Conservation (phyloP, 2,329 filamentous ascomycete species). For the Ophiostoma sp. region DNA sequence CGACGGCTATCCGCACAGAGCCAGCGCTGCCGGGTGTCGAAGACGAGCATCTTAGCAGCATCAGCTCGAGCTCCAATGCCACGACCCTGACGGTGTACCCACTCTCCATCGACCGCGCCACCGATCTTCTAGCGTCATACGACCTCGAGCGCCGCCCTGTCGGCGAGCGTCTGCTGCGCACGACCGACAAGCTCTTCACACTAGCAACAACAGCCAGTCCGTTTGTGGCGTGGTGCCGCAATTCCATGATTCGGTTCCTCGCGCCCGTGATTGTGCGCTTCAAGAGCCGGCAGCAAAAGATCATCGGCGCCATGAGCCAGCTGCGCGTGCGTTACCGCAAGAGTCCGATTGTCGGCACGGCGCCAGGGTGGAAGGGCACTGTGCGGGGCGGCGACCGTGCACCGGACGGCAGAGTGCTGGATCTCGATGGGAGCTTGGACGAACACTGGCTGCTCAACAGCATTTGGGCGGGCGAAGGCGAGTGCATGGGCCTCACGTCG, state of each 20-base stretch:
- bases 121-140: slow-evolving; percentile 44
- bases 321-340: slow-evolving; percentile 40
- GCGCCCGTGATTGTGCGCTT: slow-evolving; percentile 34
- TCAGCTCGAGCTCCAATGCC: not conserved
- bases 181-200: slow-evolving; percentile 20
- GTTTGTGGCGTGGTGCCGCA: slow-evolving; percentile 32
- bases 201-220: slow-evolving; percentile 17
- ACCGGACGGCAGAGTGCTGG: slow-evolving; percentile 34
- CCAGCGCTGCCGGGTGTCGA: not conserved
- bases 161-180: slow-evolving; percentile 20
- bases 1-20: slow-evolving; percentile 32
- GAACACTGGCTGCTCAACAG: slow-evolving; percentile 13
- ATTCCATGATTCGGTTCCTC: slow-evolving; percentile 36
- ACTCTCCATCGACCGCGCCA: slow-evolving; percentile 17
- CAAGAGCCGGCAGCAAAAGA: slow-evolving; percentile 24
- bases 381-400: slow-evolving; percentile 45
- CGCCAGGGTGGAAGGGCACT: slow-evolving; percentile 31
- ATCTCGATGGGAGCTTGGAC: slow-evolving; percentile 18
- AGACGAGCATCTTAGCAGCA: not conserved
- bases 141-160: slow-evolving; percentile 39
- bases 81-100: slow-evolving; percentile 27
- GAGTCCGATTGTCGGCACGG: slow-evolving; percentile 36
- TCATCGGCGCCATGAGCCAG: slow-evolving; percentile 38
- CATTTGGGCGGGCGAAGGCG: slow-evolving; percentile 20
- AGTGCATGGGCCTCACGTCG: slow-evolving; percentile 19